Base-by-base conservation (phyloP, 2,329 filamentous ascomycete species). In the Penicillium sp. region DNA sequence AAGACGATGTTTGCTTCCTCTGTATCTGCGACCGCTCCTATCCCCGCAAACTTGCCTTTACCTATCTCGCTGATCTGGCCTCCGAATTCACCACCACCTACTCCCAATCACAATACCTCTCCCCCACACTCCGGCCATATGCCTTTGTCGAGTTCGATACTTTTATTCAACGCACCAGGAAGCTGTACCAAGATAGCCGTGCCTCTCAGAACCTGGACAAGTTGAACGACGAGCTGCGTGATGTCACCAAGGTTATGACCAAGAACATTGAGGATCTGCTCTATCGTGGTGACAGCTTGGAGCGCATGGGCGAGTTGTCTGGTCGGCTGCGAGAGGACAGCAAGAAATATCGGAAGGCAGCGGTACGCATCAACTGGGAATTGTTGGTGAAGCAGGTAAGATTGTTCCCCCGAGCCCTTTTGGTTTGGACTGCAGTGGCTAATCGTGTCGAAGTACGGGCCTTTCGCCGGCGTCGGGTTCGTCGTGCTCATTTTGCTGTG, bases 181-280 rank as follows among this genome's bases (percentile, higher is more conserved):
- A 93, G 71, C 93, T 93, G 30, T 99, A 99, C 80, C 91, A 95
- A 72, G 95, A 99, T 78, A 88, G 91, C 58, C 89, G 95, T 68
- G 95, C 95, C 17, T 88, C 91, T 15, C 91, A 93, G 80, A 98
- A 98, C 80, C 86, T 99, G 61, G 92, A 96, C 79, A 93, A 94
- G 80, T 84, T 99, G 68, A 98, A 99, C 75, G 92, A 97, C 75
- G 96, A 99, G 84, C 86, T 99, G 68, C 90, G 93, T 77, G 95
- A 98, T 79, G 96, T 99, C 59, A 98, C 95, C 1, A 93, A 97
- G 81, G 93, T 99, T 75, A 99, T 99, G 96, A 98, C 93, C 59
- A 98, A 98, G 87, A 99, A 99, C 79, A 98, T 99, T 70, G 95
- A 99, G 83, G 95, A 99, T 78, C 82, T 99, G 74, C 83, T 99